Percentiles rank a stretch among this genome's conserved stretches.
phyloP scores from a whole-genome alignment of 148 eudicot species.

The Limonium bicolor region DNA sequence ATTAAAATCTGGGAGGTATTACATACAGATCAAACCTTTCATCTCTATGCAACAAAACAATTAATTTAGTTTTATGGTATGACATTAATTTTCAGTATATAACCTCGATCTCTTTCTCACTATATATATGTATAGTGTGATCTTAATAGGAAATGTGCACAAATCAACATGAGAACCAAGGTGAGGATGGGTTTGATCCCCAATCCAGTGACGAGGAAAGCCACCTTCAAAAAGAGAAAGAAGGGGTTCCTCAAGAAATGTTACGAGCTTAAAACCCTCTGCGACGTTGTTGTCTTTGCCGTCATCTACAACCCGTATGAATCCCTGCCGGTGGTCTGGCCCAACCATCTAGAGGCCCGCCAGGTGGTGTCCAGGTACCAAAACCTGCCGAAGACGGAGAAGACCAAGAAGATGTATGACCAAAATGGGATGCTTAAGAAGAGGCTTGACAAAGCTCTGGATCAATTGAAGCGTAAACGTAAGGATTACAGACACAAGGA shows the following conservation, averaged over 20 bases:
- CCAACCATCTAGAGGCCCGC: slow-evolving; percentile 16
- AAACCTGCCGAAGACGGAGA: slow-evolving; percentile 34
- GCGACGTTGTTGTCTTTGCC: slow-evolving; percentile 62
- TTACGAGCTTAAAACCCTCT: slow-evolving; percentile 46
- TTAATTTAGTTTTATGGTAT: no score
- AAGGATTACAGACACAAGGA: slow-evolving; percentile 29
- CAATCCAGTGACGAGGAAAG: slow-evolving; percentile 49
- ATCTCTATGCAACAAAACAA: no score
- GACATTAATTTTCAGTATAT: no score
- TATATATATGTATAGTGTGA: no score
- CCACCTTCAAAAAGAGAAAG: slow-evolving; percentile 69
- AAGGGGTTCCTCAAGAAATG: slow-evolving; percentile 61
- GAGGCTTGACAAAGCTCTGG: slow-evolving; percentile 21
- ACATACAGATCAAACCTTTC: no score
- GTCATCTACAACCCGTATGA: slow-evolving; percentile 54
- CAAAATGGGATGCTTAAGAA: slow-evolving; percentile 35
- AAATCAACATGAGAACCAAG: slow-evolving; percentile 58
- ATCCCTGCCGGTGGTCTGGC: slow-evolving; percentile 52
- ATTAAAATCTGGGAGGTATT: no score
- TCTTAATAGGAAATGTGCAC: no score
- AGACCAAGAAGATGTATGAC: slow-evolving; percentile 41
- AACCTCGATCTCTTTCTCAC: no score
- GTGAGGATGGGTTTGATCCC: slow-evolving; percentile 46
- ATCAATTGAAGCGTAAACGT: slow-evolving; percentile 23
- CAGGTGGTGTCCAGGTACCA: slow-evolving; percentile 27